phyloP scores from a whole-genome alignment of 805 yeast genomes.

The Schwanniomyces yamadae region DNA sequence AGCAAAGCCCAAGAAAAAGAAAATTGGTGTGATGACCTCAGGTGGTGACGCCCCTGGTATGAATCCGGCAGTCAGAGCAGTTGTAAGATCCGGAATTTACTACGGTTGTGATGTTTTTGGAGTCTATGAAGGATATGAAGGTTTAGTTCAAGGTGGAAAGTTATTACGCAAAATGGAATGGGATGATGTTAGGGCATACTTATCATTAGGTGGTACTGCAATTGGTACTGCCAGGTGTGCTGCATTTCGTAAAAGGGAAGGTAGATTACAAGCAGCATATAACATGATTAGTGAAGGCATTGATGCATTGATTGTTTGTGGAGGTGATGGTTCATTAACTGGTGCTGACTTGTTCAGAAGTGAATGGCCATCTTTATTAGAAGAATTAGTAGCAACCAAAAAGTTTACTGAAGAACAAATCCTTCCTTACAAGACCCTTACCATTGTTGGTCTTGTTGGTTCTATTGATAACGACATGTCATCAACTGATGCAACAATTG shows the following conservation, averaged over 20 bases:
- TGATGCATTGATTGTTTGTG: conserved; percentile 76
- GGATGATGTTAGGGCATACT: conserved; percentile 73
- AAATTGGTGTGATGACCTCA: conserved; percentile 73
- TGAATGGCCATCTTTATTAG: conserved; percentile 73
- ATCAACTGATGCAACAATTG: conserved; percentile 80
- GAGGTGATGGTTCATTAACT: conserved; percentile 82
- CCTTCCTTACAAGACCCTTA: conserved; percentile 53
- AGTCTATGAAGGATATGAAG: conserved; percentile 72
- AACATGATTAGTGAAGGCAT: conserved; percentile 70
- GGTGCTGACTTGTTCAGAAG: conserved; percentile 76
- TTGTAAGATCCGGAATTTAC: conserved; percentile 65
- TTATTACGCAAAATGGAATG: conserved; percentile 62
- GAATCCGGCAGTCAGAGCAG: conserved; percentile 76
- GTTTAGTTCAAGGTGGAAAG: conserved; percentile 66
- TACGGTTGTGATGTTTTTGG: conserved; percentile 66
- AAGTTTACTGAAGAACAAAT: conserved; percentile 47
- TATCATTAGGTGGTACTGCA: conserved; percentile 70
- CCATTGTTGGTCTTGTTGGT: conserved; percentile 74
- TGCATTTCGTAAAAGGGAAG: conserved; percentile 65
- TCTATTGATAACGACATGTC: conserved; percentile 86
- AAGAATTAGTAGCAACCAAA: conserved; percentile 50
- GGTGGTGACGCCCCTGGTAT: conserved; percentile 85
- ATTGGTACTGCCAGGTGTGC: conserved; percentile 77
- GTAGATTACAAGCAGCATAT: conserved; percentile 61
- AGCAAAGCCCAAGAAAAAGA: conserved; percentile 40